Base-by-base conservation (phyloP, 495 filamentous ascomycete genomes). In the Xylaria venustula region DNA sequence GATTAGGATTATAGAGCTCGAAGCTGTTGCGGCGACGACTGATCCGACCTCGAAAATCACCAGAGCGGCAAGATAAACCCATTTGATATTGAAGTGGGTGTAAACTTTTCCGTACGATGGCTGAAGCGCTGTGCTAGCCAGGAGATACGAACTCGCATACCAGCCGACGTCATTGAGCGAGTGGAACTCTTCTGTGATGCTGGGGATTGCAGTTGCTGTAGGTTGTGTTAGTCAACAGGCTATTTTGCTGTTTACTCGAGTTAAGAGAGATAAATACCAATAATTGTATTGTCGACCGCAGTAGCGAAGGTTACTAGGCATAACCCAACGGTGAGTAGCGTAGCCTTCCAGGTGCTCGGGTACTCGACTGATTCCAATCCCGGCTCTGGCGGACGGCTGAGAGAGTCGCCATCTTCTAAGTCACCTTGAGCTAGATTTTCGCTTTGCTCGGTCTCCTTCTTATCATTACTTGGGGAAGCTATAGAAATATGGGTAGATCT, bases 21-120 rank as follows among this genome's bases (percentile, higher is more conserved):
- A 76, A 5, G 81, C 79, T 15, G 71, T 73, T 28, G 75, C 81
- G 42, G 78, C 82, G 30, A 83, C 58, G 5, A 77, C 69, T 19
- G 79, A 82, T 0, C 81, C 79, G 30, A 73, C 46, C 42, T 74
- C 68, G 61, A 73, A 77, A 20, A 76, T 17, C 6, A 72, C 2
- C 14, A 72, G 62, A 0, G 68, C 65, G 23, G 47, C 36, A n/a
- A 78, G 36, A 34, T 73, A 79, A 0, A 68, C 44, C 57, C 51
- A 64, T 66, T 80, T 79, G 19, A 62, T 66, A 30, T 55, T 59
- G 54, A 75, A 82, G 50, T 74, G 66, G 25, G 67, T 71, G 59
- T 75, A 83, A 25, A 51, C 25, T 11, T 25, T 42, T 14, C 57
- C 57, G 37, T 32, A 60, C 0, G 25, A 26, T 0, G 40, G 57